A percentile compares a stretch with the other conserved stretches of the same genome.
Conservation (phyloP, 306 rosid species). For the Bauhinia variegata region DNA sequence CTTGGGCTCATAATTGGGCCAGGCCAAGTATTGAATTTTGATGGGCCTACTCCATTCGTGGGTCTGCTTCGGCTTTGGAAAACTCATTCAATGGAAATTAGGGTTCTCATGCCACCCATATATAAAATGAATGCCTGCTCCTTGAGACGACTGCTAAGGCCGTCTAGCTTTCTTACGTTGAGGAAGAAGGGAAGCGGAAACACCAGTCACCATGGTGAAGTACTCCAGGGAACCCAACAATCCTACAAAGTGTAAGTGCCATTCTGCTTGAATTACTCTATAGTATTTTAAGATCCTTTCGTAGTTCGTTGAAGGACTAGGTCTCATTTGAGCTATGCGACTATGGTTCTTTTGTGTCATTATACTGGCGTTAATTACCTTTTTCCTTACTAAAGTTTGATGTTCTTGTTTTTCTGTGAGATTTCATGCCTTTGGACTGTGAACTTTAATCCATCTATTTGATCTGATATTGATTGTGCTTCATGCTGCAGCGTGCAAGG, state of each 20-base stretch:
- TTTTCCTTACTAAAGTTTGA: background rate
- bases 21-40: background rate
- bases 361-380: background rate
- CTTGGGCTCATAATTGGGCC: background rate
- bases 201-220: slow-evolving; percentile 74
- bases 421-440: background rate
- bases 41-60: background rate
- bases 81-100: background rate
- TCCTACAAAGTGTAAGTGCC: slow-evolving; percentile 70
- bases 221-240: slow-evolving; percentile 95
- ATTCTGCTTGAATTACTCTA: background rate
- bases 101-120: background rate
- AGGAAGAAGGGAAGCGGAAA: slow-evolving; percentile 17
- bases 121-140: background rate
- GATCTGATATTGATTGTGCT: slow-evolving; percentile 16
- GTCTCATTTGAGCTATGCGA: background rate
- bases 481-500: slow-evolving; percentile 81
- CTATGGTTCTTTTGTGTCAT: background rate
- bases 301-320: background rate
- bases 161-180: background rate
- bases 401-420: background rate
- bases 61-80: background rate
- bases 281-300: background rate
- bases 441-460: background rate
- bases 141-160: background rate